Base-by-base conservation (phyloP, 768 basidiomycete genomes). In the Lactifluus echinatus region DNA sequence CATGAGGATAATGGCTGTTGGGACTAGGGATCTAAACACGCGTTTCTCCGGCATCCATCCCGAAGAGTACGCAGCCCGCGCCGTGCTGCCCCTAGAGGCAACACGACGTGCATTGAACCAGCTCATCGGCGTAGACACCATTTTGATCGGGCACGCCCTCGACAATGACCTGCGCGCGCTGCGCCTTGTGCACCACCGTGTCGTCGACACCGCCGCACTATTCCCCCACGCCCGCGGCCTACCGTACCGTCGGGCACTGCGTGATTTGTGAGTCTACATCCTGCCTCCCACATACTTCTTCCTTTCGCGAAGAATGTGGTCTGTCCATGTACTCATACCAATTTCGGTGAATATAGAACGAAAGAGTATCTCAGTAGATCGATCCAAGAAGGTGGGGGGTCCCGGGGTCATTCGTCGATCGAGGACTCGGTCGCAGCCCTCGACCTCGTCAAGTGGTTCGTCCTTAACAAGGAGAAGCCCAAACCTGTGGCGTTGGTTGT, bases 161-260 rank as follows among this genome's bases (percentile, higher is more conserved):
- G 95, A 98, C 61, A 98, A 98, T 69, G 96, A 99, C 68, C 73
- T 99, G 62, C 89, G 86, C 68, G 87, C 95, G 8, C 72, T 99
- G 61, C 79, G 96, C 15, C 83, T 98, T 64, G 72, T 98, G 1
- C 96, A 99, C 68, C 77, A 80, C 57, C 80, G 76, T 59, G 85
- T 92, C 59, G 78, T 99, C 29, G 96, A 99, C 66, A 98, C 96
- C 0, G 86, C 83, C 0, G 73, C 87, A 15, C 73, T 98, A 14
- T 95, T 94, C 65, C 93, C 91, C 8, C 96, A 98, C 69, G 70
- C 84, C 0, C 75, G 81, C 11, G 94, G 95, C 4, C 74, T 69
- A 14, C 85, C 85, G 0, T 95, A 83, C 68, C 78, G 93, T 28
- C 78, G 87, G 42, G 83, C 93, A 0, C 73, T 99, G 33, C 79